These are phyloP conservation scores for Colletotrichum echinochloae DNA, from an alignment of 2,329 filamentous ascomycete genomes.

Conservation along the genomic window DNA sequence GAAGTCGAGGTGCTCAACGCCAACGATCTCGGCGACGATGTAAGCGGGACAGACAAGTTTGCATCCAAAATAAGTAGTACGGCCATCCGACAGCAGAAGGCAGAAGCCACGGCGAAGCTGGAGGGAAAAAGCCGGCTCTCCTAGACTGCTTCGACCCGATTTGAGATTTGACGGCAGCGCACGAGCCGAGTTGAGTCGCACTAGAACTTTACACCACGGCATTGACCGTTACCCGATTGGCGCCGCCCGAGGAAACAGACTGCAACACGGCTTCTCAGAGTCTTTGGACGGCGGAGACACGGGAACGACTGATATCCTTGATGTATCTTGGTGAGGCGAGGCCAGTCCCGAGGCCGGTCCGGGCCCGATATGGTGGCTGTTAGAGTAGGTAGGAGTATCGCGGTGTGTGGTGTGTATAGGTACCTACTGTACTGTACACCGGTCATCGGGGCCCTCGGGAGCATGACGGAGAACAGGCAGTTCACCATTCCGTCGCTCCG, in stretches of 20 bases:
- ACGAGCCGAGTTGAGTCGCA: neutral
- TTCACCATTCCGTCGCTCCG: too few relatives aligned
- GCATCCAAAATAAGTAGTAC: slow-evolving; percentile 92
- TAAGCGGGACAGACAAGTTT: slow-evolving; percentile 70
- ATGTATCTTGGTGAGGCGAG: neutral
- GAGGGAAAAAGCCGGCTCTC: slow-evolving; percentile 11
- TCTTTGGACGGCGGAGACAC: neutral
- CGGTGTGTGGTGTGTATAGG: too few relatives aligned
- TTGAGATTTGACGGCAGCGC: neutral
- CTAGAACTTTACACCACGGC: neutral
- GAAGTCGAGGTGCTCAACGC: slow-evolving; percentile 90
- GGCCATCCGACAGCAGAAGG: slow-evolving; percentile 73
- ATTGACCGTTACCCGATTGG: neutral
- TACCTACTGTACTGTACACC: too few relatives aligned
- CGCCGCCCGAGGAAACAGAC: neutral
- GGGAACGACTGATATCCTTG: too few relatives aligned
- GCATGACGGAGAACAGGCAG: too few relatives aligned
- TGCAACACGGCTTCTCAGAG: neutral
- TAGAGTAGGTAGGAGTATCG: neutral
- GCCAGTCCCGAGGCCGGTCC: neutral
- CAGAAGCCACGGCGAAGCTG: slow-evolving; percentile 41
- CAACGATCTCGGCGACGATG: slow-evolving; percentile 60
- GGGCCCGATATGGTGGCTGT: too few relatives aligned
- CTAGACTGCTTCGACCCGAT: neutral
- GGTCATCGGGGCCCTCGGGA: too few relatives aligned